Base-by-base conservation (phyloP, 176 grass and related monocot genomes). In the Triticum timopheevii region DNA sequence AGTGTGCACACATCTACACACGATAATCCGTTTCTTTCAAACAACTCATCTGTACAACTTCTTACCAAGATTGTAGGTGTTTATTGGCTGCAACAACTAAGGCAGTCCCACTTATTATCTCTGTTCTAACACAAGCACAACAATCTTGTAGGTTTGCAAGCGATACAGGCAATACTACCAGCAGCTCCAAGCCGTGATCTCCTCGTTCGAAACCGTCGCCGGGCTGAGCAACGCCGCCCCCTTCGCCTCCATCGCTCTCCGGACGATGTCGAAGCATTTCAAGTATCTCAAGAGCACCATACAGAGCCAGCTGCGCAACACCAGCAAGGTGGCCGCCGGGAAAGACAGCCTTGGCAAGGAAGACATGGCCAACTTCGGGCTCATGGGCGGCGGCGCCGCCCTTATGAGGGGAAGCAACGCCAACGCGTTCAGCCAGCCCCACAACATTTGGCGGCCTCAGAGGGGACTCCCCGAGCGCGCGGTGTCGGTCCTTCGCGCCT, bases 401-500 rank as follows among this genome's bases (percentile, higher is more conserved):
- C 85, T 89, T 75, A 63, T 90, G 22, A 92, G 94, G 69, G 90
- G 88, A 25, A 39, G 40, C 47, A 86, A 47, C 17, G 68, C 72
- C 0, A 97, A 82, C 69, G 89, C 81, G 16, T 93, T 99, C 47
- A 73, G 44, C 75, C 97, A 94, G 49, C 85, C 94, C 7, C 90
- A 99, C 83, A 88, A 85, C 74, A 85, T 99, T 31, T 99, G 97
- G 97, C 85, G 94, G n/a, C 94, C 97, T 8, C 97, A 99, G 61
- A 88, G 97, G 69, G 97, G 97, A 1, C 97, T 99, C 34, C 97
- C 97, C 0, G 97, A 99, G 73, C 97, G 94, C n/a, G 97, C 97
- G 0, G 97, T 99, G 52, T 92, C 94, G 2, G 90, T 99, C 78
- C 97, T 99, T 88, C 92, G 97, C 13, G 86, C 97, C 39, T 99